Base-by-base conservation (phyloP, 2,329 filamentous ascomycete genomes). In the Metarhizium humberi region DNA sequence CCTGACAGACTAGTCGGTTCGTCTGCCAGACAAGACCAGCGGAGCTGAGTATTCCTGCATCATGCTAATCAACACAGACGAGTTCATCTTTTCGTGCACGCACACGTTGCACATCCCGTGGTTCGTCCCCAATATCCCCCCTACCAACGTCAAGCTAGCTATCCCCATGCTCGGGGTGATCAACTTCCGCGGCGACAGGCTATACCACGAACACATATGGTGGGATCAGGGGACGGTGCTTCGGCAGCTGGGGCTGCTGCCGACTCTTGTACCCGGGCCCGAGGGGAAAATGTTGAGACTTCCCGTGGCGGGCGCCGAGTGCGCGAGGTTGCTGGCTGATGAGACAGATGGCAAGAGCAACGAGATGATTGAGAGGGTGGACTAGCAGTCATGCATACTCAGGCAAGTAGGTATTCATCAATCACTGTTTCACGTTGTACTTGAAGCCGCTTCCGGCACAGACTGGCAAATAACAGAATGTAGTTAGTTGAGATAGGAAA, bases 221-320 rank as follows among this genome's bases (percentile, higher is more conserved):
- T 87, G 84, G 84, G 84, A 87, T 56, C 82, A 86, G 63, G 80
- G 75, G 0, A 84, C 80, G 0, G 80, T 80, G 20, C 66, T 87
- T 30, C 69, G 76, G 25, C 82, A 85, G 62, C 62, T 79, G 11
- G 81, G 78, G 1, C 57, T 83, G 47, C 62, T 85, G 53, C 66
- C 66, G 14, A 62, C 86, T 52, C 87, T 81, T 58, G 72, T 87
- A 16, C 45, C 45, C 25, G 45, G 45, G 5, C 45, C 45, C 1
- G 20, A 6, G 7, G 45, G 45, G 8, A 1, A 1, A 77, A 13
- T 50, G 30, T 3, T 60, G 32, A 54, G 47, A 45, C 51, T 61
- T 11, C 59, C 59, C 14, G 56, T 60, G 4, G 54, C 58, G 3
- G 56, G 59, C 0, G 25, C 32, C 3, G 58, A 61, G 54, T 53